A percentile compares a stretch with the other conserved stretches of the same genome.
phyloP scores from a whole-genome alignment of 805 yeast genomes.

The Yarrowia sp. region DNA sequence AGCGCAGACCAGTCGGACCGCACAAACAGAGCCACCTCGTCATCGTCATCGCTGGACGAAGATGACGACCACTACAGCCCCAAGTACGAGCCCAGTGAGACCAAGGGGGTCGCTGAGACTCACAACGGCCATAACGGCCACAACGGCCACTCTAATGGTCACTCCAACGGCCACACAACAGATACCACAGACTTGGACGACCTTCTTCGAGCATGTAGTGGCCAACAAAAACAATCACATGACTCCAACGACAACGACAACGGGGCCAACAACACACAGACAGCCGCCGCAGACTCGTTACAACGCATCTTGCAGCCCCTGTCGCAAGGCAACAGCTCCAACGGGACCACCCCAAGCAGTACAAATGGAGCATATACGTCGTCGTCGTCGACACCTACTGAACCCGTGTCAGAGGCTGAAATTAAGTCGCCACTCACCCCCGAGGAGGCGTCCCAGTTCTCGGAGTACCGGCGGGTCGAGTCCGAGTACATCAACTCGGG shows the following conservation, averaged over 20 bases:
- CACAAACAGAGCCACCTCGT: slow-evolving; percentile 10
- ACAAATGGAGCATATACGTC: no score
- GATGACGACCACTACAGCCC: slow-evolving; percentile 39
- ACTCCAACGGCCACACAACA: neutral
- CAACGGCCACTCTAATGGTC: neutral
- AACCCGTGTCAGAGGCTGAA: slow-evolving; percentile 40
- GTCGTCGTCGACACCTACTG: neutral
- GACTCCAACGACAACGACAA: neutral
- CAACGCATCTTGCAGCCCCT: slow-evolving; percentile 24
- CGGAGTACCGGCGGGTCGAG: slow-evolving; percentile 60
- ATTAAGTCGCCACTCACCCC: slow-evolving; percentile 57
- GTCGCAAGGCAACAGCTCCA: neutral
- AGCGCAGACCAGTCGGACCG: slow-evolving; percentile 20
- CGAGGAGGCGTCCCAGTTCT: slow-evolving; percentile 54
- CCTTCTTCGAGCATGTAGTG: slow-evolving; percentile 13
- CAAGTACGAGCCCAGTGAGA: slow-evolving; percentile 24
- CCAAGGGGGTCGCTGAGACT: neutral
- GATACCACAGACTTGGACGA: slow-evolving; percentile 5
- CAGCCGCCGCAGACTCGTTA: slow-evolving; percentile 16
- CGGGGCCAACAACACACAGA: neutral
- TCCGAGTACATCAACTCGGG: slow-evolving; percentile 58
- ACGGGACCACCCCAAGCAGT: no score
- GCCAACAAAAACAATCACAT: slow-evolving; percentile 4
- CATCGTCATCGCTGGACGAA: slow-evolving; percentile 35
- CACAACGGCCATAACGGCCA: neutral